A percentile compares a stretch with the other conserved stretches of the same genome.
These are phyloP conservation scores for Aspergillus flavus DNA, from an alignment of 2,329 filamentous ascomycete genomes.

Conservation along the genomic window DNA sequence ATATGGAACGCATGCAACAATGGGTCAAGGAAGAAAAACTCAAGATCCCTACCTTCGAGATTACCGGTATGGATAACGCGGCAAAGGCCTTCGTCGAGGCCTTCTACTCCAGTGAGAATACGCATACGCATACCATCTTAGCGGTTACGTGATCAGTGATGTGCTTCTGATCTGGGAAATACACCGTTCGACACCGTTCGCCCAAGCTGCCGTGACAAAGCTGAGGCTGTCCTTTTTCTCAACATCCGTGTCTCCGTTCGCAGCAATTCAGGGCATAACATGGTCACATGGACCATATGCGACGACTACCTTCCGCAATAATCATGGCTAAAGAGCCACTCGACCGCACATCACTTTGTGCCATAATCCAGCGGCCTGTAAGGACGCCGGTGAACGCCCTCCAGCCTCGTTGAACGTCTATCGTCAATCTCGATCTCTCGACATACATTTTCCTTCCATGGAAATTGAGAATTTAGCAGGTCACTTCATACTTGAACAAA, in stretches of 20 bases:
- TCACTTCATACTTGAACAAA: background rate
- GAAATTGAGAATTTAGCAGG: background rate
- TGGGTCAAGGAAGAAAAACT: background rate
- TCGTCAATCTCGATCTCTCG: background rate
- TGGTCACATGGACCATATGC: background rate
- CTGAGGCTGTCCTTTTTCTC: background rate
- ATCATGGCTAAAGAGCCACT: background rate
- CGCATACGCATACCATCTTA: background rate
- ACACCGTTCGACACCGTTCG: background rate
- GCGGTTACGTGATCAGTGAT: background rate
- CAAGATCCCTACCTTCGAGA: background rate
- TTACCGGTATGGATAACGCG: background rate
- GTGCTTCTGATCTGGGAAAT: background rate
- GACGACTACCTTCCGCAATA: background rate
- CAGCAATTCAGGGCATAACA: background rate
- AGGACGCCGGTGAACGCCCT: background rate
- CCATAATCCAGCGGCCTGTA: background rate
- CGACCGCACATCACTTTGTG: background rate
- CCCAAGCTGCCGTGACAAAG: background rate
- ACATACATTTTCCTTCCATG: background rate
- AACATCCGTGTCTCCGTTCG: background rate
- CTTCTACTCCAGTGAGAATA: background rate
- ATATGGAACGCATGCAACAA: background rate
- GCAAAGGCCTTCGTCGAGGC: background rate
- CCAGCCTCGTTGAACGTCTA: background rate